These are phyloP conservation scores for Meyerozyma smithsonii DNA, from an alignment of 1,139 yeast species.

Conservation along the genomic window DNA sequence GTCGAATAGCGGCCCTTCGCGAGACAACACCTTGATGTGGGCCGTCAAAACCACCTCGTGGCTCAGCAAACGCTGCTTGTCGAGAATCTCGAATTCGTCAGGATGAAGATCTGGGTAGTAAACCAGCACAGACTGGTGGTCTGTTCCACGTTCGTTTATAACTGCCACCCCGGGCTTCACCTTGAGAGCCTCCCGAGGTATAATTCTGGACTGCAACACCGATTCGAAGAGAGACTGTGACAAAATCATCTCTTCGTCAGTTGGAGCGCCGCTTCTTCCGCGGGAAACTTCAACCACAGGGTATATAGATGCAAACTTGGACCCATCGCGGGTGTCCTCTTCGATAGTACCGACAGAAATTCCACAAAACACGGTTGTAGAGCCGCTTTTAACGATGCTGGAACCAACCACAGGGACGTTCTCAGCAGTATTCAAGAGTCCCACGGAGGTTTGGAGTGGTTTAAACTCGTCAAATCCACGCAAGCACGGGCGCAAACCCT, in stretches of 20 bases:
- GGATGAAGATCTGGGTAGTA: constrained; percentile 35
- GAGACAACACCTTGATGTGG: constrained; percentile 70
- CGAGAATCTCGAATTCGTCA: constrained; percentile 19
- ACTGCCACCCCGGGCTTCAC: constrained; percentile 52
- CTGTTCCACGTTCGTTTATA: constrained; percentile 31
- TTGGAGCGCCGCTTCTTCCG: constrained; percentile 77
- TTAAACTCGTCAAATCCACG: constrained; percentile 73
- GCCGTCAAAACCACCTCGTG: constrained; percentile 69
- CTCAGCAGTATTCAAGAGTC: constrained; percentile 28
- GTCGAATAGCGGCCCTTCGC: constrained; percentile 80
- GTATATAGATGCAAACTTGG: constrained; percentile 46
- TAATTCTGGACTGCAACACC: constrained; percentile 49
- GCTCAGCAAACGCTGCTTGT: constrained; percentile 19
- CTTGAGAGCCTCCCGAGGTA: constrained; percentile 41
- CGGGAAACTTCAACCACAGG: constrained; percentile 80
- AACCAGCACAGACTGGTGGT: constrained; percentile 15
- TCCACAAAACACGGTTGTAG: constrained; percentile 72
- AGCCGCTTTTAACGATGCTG: constrained; percentile 66
- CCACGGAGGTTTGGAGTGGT: constrained; percentile 42
- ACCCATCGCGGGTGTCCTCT: constrained; percentile 25
- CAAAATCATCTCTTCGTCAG: constrained; percentile 83
- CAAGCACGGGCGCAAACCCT: constrained; percentile 70
- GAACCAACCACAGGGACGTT: constrained; percentile 53
- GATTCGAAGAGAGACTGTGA: constrained; percentile 66
- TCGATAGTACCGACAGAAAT: constrained; percentile 70